Evolutionary conservation across 805 yeast species (phyloP), one percentile per base, ranked within the genome.

Genomic region (Yarrowia sp.): DNA sequence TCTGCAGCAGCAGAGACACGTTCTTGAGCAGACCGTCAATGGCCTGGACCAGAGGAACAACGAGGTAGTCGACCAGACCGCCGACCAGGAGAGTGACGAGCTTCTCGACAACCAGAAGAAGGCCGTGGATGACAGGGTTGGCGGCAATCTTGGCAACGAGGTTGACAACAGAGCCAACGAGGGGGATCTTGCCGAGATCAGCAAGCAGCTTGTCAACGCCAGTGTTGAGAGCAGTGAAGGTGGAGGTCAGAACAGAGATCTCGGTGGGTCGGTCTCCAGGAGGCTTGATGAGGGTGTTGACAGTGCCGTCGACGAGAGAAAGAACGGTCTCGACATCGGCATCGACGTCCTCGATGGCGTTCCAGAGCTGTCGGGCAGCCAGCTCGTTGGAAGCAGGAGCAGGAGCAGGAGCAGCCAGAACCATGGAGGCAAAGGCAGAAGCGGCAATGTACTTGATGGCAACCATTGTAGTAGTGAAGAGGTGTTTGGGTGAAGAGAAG

Each of bases 11-110:
- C 12, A 42, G 16, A 19, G 55, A 48, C 32, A 63, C 26, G 56
- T 36, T 46, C 46, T 48, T 36, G 38, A 63, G 55, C 10, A 63
- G 67, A 38, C 46, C 56, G 19, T 63, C 67, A 48, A 63, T n/a
- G 56, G 48, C 56, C 67, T 63, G 67, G 40, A 63, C 67, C 38
- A 63, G 67, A 32, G 67, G 67, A 48, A 63, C 67, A 26, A 63
- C 67, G 7, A 63, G 48, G 40, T 38, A 49, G 46, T 63, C 67
- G 16, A 63, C 67, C 1, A 63, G 67, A 9, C 67, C 67, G 9
- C 67, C 67, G 11, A 63, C 67, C 4, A 63, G 67, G 3, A 49
- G 45, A 40, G 67, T 48, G 15, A 63, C 40, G 8, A 63, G 55
- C 19, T 36, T 14, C 56, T 63, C 67, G 5, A 63, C 55, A 12